Evolutionary conservation across 1,284 basidiomycete genomes (phyloP).

Genomic region (Athelia sp.): DNA sequence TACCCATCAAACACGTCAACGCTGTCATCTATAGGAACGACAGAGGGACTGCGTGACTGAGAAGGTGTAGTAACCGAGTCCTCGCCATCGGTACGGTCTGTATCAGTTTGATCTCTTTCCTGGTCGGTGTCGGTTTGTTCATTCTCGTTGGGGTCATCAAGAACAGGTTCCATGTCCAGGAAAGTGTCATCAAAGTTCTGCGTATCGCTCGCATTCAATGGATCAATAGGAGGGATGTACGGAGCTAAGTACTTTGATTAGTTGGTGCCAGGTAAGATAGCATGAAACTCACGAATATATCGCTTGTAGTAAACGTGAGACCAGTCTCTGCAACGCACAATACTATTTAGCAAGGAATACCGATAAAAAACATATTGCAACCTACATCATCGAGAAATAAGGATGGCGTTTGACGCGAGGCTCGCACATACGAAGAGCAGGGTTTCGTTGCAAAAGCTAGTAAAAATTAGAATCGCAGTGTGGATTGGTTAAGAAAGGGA

Average conservation of each 20-base stretch:
- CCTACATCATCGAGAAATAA: slow-evolving; percentile 94
- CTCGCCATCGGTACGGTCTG: slow-evolving; percentile 69
- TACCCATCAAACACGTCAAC: slow-evolving; percentile 84
- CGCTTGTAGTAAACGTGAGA: slow-evolving; percentile 91
- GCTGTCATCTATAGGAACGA: slow-evolving; percentile 44
- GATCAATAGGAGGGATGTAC: slow-evolving; percentile 94
- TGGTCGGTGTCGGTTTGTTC: slow-evolving; percentile 62
- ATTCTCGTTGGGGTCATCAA: slow-evolving; percentile 65
- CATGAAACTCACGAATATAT: slow-evolving; percentile 71
- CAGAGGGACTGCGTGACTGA: slow-evolving; percentile 67
- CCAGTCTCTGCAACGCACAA: slow-evolving; percentile 66
- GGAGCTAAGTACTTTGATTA: slow-evolving; percentile 54
- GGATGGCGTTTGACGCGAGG: slow-evolving; percentile 91
- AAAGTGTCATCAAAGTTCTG: slow-evolving; percentile 98
- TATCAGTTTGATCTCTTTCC: slow-evolving; percentile 55
- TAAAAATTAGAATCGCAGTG: slow-evolving; percentile 10
- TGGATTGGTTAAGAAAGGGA: slow-evolving; percentile 11
- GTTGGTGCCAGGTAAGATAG: slow-evolving; percentile 2
- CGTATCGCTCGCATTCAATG: slow-evolving; percentile 90
- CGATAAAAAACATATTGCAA: slow-evolving; percentile 15
- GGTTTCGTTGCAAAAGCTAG: slow-evolving; percentile 88
- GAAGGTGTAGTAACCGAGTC: slow-evolving; percentile 65
- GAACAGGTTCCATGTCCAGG: slow-evolving; percentile 88
- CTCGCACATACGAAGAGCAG: slow-evolving; percentile 85
- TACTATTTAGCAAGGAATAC: slow-evolving; percentile 11